phyloP scores from a whole-genome alignment of 2,329 filamentous ascomycete genomes.

The Colletotrichum falcatum region DNA sequence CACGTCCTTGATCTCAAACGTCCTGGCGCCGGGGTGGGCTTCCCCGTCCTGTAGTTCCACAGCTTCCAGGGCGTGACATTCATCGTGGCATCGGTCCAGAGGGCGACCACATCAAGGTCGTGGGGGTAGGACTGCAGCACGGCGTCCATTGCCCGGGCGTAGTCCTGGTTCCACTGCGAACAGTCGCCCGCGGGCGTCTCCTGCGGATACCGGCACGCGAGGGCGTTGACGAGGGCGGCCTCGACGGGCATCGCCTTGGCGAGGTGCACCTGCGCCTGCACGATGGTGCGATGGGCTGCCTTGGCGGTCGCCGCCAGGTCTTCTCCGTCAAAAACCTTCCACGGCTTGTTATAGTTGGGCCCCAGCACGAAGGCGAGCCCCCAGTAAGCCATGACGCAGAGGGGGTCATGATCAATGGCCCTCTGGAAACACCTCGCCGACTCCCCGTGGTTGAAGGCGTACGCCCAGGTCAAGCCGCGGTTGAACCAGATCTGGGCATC shows the following conservation, averaged over 20 bases:
- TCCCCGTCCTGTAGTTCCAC: conserved; percentile 54
- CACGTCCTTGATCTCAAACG: conserved; percentile 47
- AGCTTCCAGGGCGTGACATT: conserved; percentile 61
- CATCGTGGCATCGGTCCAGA: conserved; percentile 60
- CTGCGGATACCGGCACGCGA: conserved; percentile 71
- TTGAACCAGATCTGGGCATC: conserved; percentile 76
- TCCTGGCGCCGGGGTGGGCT: conserved; percentile 41
- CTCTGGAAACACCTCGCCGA: conserved; percentile 72
- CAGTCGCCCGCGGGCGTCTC: conserved; percentile 61
- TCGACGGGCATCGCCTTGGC: conserved; percentile 63
- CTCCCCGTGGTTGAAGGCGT: conserved; percentile 83
- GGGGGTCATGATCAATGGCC: conserved; percentile 65
- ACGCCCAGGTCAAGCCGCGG: conserved; percentile 79
- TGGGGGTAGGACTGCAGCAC: conserved; percentile 53
- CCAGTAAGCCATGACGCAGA: conserved; percentile 75
- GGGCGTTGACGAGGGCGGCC: conserved; percentile 70
- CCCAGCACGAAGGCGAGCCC: conserved; percentile 78
- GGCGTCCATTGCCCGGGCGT: conserved; percentile 58
- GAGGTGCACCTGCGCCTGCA: conserved; percentile 56
- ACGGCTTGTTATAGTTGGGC: conserved; percentile 83
- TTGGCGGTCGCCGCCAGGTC: conserved; percentile 67
- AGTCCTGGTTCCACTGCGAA: conserved; percentile 66
- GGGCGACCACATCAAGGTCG: conserved; percentile 53
- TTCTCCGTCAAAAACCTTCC: conserved; percentile 74
- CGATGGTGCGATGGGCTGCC: conserved; percentile 59